Evolutionary conservation across 495 filamentous ascomycete genomes (phyloP), one percentile per base, ranked within the genome.

Genomic region (Extremus antarcticus): DNA sequence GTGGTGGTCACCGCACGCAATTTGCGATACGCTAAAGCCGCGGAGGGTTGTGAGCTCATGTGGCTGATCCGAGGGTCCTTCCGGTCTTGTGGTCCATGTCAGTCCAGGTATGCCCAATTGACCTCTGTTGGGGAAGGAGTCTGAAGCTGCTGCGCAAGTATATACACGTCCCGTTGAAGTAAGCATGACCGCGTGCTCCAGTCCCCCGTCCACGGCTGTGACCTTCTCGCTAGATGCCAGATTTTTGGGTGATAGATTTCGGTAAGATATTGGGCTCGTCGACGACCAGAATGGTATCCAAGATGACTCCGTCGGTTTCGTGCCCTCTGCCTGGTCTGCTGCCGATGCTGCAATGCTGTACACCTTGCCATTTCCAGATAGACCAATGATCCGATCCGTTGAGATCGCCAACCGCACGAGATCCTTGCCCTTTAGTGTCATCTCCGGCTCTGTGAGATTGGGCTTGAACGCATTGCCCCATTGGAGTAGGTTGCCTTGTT

Each of bases 131-230:
- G 92, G 92, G 61, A 87, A 97, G 43, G 79, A 74, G 50, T 83
- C 79, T 29, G 85, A 82, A 50, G 85, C 85, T 9, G 87, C 78
- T 2, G 88, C 92, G 13, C 85, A 83, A 11, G 88, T 84, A 71
- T 94, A 96, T 17, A 95, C 78, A 45, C 91, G 84, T 23, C 92
- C 92, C 21, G 74, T 78, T 48, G 80, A 87, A n/a, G 91, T 95
- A 24, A 95, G 75, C 25, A 98, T 71, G 1, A 96, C 73, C 51
- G 82, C 82, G 68, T 97, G 91, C 58, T 97, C 89, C 43, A 85
- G 71, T 15, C 92, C 91, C 51, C 83, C 80, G 45, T 78, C 74
- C 47, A 98, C 80, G 24, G 85, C 71, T 0, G 78, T 75, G 22
- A 98, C 70, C 64, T 78, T 85, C 67, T 97, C 92, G 39, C 79